Evolutionary conservation across 768 basidiomycete species (phyloP).

Genomic region (Gymnopilus dilepis): DNA sequence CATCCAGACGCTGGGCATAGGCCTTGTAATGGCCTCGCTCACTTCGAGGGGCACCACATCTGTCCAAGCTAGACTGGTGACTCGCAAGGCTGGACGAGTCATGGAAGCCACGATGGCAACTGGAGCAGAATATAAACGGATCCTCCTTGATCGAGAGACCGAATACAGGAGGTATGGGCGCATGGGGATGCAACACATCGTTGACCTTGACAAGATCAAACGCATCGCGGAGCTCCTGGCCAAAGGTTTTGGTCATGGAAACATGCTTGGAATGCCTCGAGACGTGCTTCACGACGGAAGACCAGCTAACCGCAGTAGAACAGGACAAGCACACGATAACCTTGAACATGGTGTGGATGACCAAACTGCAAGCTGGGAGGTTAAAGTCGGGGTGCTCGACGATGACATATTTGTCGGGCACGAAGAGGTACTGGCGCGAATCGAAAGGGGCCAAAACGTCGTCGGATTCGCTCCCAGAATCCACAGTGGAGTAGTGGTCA

Average conservation of each 20-base stretch:
- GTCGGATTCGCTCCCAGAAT: too few species aligned
- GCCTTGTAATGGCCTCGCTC: neutral
- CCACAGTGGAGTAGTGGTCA: too few species aligned
- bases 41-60: neutral
- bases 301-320: neutral
- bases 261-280: neutral
- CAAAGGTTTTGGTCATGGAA: neutral
- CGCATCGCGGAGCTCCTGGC: too few species aligned
- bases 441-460: too few species aligned
- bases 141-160: neutral
- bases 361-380: neutral
- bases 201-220: neutral
- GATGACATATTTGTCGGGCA: neutral
- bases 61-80: neutral
- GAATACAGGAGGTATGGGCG: constrained; percentile 7
- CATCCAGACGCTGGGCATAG: neutral
- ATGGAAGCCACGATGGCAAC: constrained; percentile 6
- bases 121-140: neutral
- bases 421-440: neutral
- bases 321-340: neutral
- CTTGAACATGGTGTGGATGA: neutral
- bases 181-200: neutral
- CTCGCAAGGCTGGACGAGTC: neutral
- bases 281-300: neutral
- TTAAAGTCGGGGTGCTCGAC: neutral